These are phyloP conservation scores for Sporormia fimetaria DNA, from an alignment of 495 filamentous ascomycete species.

Conservation along the genomic window DNA sequence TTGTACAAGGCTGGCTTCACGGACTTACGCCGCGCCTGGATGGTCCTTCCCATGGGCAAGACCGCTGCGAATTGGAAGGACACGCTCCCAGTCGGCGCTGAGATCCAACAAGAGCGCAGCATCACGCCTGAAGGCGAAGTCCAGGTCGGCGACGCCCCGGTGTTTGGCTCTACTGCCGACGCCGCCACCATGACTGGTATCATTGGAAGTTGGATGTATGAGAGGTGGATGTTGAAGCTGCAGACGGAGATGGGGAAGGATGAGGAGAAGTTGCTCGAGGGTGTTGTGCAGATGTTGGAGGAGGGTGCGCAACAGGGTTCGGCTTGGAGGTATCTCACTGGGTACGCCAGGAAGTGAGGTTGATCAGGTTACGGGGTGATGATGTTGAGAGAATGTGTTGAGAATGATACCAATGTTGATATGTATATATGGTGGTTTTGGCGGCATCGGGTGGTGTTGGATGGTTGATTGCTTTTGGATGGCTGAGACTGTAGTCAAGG, in stretches of 20 bases:
- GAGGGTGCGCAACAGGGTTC: constrained; percentile 69
- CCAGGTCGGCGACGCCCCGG: constrained; percentile 49
- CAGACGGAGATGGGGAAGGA: constrained; percentile 71
- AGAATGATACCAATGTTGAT: constrained; percentile 1
- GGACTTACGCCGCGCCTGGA: constrained; percentile 75
- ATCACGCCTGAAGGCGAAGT: constrained; percentile 26
- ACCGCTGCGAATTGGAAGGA: constrained; percentile 44
- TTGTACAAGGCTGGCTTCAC: constrained; percentile 64
- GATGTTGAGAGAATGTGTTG: constrained; percentile 5
- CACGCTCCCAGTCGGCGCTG: constrained; percentile 20
- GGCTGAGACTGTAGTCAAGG: too few relatives aligned
- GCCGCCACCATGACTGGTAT: constrained; percentile 66
- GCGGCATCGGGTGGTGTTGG: too few relatives aligned
- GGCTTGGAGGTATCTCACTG: constrained; percentile 76
- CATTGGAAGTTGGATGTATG: constrained; percentile 86
- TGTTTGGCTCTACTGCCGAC: constrained; percentile 59
- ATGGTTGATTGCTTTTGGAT: too few relatives aligned
- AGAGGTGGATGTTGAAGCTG: constrained; percentile 84
- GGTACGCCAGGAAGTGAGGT: constrained; percentile 69
- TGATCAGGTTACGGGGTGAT: background rate
- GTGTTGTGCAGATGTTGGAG: constrained; percentile 67
- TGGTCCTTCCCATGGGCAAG: constrained; percentile 78
- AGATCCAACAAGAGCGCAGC: constrained; percentile 14
- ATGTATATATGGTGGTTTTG: too few relatives aligned
- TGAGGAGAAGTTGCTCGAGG: constrained; percentile 53